Evolutionary conservation across 139 green algal species (phyloP), one percentile per base, ranked within the genome.

Genomic region (Microglena sp.): DNA sequence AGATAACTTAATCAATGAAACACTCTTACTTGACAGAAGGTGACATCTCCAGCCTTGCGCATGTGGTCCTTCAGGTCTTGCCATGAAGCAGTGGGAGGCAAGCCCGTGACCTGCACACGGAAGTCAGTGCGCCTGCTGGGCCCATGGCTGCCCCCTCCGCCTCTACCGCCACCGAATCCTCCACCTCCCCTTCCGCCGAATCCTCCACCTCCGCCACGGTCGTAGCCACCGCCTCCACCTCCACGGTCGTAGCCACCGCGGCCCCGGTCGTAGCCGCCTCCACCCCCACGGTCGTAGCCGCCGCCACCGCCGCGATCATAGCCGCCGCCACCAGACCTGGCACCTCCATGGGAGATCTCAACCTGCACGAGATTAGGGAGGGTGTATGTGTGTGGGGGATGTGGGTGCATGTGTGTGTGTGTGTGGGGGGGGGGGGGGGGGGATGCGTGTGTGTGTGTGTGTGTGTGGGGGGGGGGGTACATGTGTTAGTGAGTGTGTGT

Each of bases 31-130:
- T 86, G 72, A 33, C 74, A 60, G 64, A 83, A 87, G 0, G 81
- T 83, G 18, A 87, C 81, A 6, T 87, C 81, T 18, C 77, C 77
- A 21, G 70, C 67, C 50, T 72, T 79, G 54, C 85, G 76, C 83
- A 92, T 90, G 79, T 90, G 84, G 69, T 92, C 90, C 82, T 97
- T 97, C 11, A 97, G 77, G 70, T 97, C 91, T 70, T 97, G 91
- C 91, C 91, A 97, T 59, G 76, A 90, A n/a, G 83, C 85, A 7
- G 80, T 88, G 5, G 77, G 46, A 24, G 91, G 91, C 62, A 97
- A 84, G 34, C 74, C 77, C 28, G 81, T 81, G 32, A 97, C 86
- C 0, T 86, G 70, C 0, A 91, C 82, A 4, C 88, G 75, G 72
- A 75, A 94, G 18, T 77, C 71, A 33, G 78, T 89, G 28, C 64